Base-by-base conservation (phyloP, 495 filamentous ascomycete species). In the Aspergillus bridgeri region DNA sequence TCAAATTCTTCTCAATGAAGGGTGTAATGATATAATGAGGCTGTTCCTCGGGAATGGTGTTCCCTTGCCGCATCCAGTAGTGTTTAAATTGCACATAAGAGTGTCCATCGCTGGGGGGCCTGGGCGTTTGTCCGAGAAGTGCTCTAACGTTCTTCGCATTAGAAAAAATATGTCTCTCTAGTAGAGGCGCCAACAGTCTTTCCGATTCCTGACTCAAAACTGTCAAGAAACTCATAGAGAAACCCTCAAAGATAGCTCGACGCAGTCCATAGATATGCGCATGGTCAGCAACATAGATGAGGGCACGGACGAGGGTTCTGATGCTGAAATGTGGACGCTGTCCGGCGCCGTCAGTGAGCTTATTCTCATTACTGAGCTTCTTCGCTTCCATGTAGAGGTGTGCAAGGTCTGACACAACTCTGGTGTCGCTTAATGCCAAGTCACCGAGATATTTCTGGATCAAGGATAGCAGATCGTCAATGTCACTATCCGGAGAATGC, bases 181-280 rank as follows among this genome's bases (percentile, higher is more conserved):
- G 90, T 11, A 95, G 70, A 1, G 93, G 89, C 46, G 86, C 75
- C 15, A 98, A 75, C n/a, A 88, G 76, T 48, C 78, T 75, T 62
- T 93, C 90, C 0, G 93, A 97, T 22, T 86, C 81, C 65, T 81
- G 78, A 62, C 92, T 84, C 18, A 99, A 77, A 20, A 95, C 79
- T 0, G 95, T 98, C 38, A 95, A 74, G 60, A 98, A 99, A 58
- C 91, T 91, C 95, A 99, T 98, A n/a, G 88, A 92, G 69, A 97
- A 98, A 0, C 95, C 95, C 74, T 99, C 95, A 63, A 89, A 96
- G 6, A 97, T 72, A 23, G 92, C 89, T 60, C 95, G 76, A 7
- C 94, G 85, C 29, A 98, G 74, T n/a, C 90, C 91, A 73, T 96
- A 98, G 4, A 89, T 81, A 3, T 92, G 84, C 1, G 87, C 83